Percentiles rank a stretch among this genome's conserved stretches.
Evolutionary conservation across 768 basidiomycete genomes (phyloP).

Genomic region (Kwoniella sp.): DNA sequence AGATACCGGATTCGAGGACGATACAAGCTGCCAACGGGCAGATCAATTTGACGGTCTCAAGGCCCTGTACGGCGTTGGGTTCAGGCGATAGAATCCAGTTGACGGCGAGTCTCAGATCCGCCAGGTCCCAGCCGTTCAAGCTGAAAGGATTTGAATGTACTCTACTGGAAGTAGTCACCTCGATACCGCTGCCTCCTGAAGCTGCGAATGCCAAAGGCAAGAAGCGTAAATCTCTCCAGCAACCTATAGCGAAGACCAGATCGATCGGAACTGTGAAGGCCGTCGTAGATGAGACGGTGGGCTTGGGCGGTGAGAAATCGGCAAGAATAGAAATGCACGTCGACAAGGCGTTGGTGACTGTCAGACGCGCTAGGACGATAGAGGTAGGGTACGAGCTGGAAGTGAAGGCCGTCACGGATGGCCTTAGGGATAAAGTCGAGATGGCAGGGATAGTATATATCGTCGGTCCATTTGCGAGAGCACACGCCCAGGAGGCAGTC

Average conservation of each 20-base stretch:
- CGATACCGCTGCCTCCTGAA: slow-evolving; percentile 65
- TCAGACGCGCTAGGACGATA: slow-evolving; percentile 68
- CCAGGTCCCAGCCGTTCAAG: slow-evolving; percentile 68
- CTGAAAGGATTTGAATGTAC: slow-evolving; percentile 82
- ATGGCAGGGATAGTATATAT: slow-evolving; percentile 42
- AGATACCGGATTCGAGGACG: slow-evolving; percentile 39
- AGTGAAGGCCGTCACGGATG: slow-evolving; percentile 76
- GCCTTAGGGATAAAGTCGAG: slow-evolving; percentile 50
- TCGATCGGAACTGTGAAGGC: slow-evolving; percentile 47
- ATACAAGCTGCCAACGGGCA: slow-evolving; percentile 65
- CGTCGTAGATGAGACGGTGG: slow-evolving; percentile 71
- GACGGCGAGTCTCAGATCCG: slow-evolving; percentile 72
- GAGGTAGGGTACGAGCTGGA: slow-evolving; percentile 79
- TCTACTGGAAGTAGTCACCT: slow-evolving; percentile 75
- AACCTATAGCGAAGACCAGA: slow-evolving; percentile 73
- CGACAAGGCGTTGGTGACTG: slow-evolving; percentile 76
- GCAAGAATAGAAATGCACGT: slow-evolving; percentile 62
- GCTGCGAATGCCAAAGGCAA: slow-evolving; percentile 34
- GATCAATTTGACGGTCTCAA: slow-evolving; percentile 73
- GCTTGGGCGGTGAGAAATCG: slow-evolving; percentile 71
- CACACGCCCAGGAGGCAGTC: slow-evolving; percentile 43
- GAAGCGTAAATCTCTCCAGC: slow-evolving; percentile 41
- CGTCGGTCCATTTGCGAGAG: slow-evolving; percentile 42
- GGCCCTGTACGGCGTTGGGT: slow-evolving; percentile 77
- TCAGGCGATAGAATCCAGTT: slow-evolving; percentile 80